phyloP scores from a whole-genome alignment of 2,329 filamentous ascomycete species.

The Microdochium trichocladiopsis region DNA sequence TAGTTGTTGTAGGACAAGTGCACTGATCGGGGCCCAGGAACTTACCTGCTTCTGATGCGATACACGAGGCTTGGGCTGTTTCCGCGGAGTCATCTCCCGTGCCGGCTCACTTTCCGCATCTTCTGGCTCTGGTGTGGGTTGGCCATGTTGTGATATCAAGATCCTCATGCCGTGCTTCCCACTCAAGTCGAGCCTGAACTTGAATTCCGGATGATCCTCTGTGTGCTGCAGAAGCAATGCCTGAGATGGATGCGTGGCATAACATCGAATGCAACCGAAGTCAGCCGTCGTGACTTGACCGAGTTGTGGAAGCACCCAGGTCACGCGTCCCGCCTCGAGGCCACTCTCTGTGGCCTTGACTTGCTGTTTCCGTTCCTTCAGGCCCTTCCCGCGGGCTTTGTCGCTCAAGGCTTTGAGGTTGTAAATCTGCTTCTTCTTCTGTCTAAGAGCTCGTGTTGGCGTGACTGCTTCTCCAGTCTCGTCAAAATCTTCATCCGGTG shows the following conservation, averaged over 20 bases:
- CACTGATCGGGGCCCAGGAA: not conserved
- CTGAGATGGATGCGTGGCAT: slow-evolving; percentile 37
- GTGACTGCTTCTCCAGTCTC: slow-evolving; percentile 39
- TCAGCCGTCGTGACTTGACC: slow-evolving; percentile 36
- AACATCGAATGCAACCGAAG: slow-evolving; percentile 45
- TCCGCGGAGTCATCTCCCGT: slow-evolving; percentile 14
- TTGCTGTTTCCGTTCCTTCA: slow-evolving; percentile 31
- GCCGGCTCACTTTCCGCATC: slow-evolving; percentile 15
- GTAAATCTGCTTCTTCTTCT: slow-evolving; percentile 44
- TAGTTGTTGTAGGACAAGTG: not conserved
- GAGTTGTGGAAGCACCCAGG: slow-evolving; percentile 38
- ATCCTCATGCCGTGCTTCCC: slow-evolving; percentile 12
- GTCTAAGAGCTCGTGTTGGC: slow-evolving; percentile 42
- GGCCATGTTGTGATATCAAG: slow-evolving; percentile 15
- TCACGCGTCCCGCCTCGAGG: slow-evolving; percentile 25
- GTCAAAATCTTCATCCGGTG: slow-evolving; percentile 34
- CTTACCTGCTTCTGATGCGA: not conserved
- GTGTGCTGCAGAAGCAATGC: slow-evolving; percentile 42
- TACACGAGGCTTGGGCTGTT: not conserved
- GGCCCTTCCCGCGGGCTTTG: slow-evolving; percentile 45
- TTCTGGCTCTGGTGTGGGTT: slow-evolving; percentile 15
- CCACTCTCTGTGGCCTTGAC: slow-evolving; percentile 17
- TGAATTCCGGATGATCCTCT: slow-evolving; percentile 37
- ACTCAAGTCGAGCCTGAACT: slow-evolving; percentile 27
- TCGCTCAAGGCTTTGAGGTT: slow-evolving; percentile 54